phyloP scores from a whole-genome alignment of 2,329 filamentous ascomycete species.

The Dryadomyces quercus-mongolicae region DNA sequence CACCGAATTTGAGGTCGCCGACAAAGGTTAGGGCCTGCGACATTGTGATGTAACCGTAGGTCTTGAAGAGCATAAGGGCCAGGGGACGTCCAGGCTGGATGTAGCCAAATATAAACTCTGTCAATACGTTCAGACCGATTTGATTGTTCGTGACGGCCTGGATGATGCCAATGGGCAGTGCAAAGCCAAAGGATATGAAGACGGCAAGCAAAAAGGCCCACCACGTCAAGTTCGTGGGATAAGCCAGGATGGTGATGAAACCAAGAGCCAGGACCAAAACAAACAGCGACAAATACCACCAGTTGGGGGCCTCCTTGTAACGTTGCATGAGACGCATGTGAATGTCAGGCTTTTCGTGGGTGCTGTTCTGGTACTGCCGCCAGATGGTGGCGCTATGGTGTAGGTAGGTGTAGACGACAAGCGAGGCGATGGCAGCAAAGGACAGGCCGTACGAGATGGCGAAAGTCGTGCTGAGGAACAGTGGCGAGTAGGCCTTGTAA shows the following conservation, averaged over 20 bases:
- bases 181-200: slow-evolving; percentile 49
- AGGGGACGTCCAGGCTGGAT: slow-evolving; percentile 61
- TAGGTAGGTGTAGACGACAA: slow-evolving; percentile 56
- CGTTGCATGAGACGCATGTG: slow-evolving; percentile 54
- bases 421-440: slow-evolving; percentile 57
- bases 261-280: slow-evolving; percentile 38
- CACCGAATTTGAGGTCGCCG: slow-evolving; percentile 53
- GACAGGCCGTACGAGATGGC: slow-evolving; percentile 58
- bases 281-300: slow-evolving; percentile 52
- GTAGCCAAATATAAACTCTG: slow-evolving; percentile 64
- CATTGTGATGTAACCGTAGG: slow-evolving; percentile 51
- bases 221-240: slow-evolving; percentile 57
- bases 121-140: slow-evolving; percentile 60
- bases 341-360: slow-evolving; percentile 47
- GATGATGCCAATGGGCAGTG: slow-evolving; percentile 57
- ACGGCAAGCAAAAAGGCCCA: slow-evolving; percentile 61
- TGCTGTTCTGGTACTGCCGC: slow-evolving; percentile 47
- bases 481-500: slow-evolving; percentile 54
- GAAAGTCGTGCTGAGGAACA: slow-evolving; percentile 63
- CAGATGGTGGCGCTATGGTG: slow-evolving; percentile 57
- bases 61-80: slow-evolving; percentile 63
- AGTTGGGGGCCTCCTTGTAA: slow-evolving; percentile 49
- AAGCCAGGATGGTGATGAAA: slow-evolving; percentile 43
- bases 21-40: slow-evolving; percentile 53
- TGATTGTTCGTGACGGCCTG: slow-evolving; percentile 59